Conservation (phyloP, 306 rosid species). For the Cajanus cajan region DNA sequence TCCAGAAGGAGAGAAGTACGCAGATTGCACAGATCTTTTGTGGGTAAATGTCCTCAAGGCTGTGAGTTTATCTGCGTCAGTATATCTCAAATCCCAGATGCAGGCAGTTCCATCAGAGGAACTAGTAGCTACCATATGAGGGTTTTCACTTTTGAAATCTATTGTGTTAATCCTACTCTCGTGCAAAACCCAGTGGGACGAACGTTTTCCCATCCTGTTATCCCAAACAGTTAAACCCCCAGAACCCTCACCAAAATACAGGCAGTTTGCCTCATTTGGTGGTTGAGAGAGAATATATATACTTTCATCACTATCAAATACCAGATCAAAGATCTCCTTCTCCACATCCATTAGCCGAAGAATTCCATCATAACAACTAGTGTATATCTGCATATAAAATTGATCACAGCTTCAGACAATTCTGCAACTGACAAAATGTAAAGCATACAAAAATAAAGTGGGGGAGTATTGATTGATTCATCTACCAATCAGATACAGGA, state of each 20-base stretch:
- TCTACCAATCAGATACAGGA: background rate
- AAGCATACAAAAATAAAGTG: background rate
- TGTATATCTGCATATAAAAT: conserved; percentile 55
- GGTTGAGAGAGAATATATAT: conserved; percentile 63
- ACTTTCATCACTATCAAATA: conserved; percentile 42
- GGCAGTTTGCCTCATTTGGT: conserved; percentile 52
- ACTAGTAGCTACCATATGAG: conserved; percentile 72
- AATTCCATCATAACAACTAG: conserved; percentile 75
- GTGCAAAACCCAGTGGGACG: conserved; percentile 63
- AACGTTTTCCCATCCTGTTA: conserved; percentile 54
- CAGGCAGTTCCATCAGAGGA: conserved; percentile 83
- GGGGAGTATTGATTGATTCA: background rate
- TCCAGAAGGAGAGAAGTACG: conserved; percentile 92
- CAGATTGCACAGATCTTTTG: conserved; percentile 72
- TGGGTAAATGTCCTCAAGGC: conserved; percentile 56
- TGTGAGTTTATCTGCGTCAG: conserved; percentile 36
- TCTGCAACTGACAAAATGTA: background rate
- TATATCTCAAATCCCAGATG: conserved; percentile 87
- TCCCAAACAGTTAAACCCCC: conserved; percentile 74
- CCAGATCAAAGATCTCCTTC: conserved; percentile 77
- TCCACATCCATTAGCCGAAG: conserved; percentile 81
- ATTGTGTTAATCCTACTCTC: conserved; percentile 64
- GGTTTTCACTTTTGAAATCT: conserved; percentile 55
- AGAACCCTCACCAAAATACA: conserved; percentile 67
- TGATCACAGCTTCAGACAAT: background rate